Evolutionary conservation across 306 rosid genomes (phyloP).

Genomic region (Astragalus membranaceus): DNA sequence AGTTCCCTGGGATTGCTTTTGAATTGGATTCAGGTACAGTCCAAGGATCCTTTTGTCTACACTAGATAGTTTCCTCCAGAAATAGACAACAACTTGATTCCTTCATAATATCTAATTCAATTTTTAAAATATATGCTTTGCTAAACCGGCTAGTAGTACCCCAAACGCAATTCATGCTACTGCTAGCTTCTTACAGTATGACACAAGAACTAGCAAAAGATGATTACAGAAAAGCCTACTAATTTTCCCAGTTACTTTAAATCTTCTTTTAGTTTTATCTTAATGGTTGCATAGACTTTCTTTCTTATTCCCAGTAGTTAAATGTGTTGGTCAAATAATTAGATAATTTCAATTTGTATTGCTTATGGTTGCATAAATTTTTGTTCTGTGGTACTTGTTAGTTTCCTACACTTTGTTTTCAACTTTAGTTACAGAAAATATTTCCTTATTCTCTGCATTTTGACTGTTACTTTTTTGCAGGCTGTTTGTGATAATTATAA

Average conservation of each 20-base stretch:
- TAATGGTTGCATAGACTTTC: background rate
- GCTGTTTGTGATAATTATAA: conserved; percentile 69
- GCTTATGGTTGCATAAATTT: background rate
- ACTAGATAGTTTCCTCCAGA: background rate
- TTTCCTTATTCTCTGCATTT: background rate
- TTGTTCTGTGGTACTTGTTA: background rate
- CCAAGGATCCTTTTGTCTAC: background rate
- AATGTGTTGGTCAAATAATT: background rate
- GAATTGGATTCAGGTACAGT: conserved; percentile 80
- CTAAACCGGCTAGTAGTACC: background rate
- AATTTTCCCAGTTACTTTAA: background rate
- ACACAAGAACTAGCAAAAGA: background rate
- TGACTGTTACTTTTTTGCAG: conserved; percentile 34
- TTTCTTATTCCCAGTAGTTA: background rate
- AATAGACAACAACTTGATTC: background rate
- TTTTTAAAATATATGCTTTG: background rate
- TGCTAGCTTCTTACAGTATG: background rate
- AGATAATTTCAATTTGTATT: background rate
- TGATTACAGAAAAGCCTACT: background rate
- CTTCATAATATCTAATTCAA: background rate
- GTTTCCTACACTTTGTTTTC: background rate
- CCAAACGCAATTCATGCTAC: background rate
- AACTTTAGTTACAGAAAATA: background rate
- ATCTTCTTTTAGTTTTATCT: background rate
- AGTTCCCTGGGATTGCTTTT: conserved; percentile 67